Conservation (phyloP, 768 basidiomycete genomes). For the Pleurotus tuoliensis region DNA sequence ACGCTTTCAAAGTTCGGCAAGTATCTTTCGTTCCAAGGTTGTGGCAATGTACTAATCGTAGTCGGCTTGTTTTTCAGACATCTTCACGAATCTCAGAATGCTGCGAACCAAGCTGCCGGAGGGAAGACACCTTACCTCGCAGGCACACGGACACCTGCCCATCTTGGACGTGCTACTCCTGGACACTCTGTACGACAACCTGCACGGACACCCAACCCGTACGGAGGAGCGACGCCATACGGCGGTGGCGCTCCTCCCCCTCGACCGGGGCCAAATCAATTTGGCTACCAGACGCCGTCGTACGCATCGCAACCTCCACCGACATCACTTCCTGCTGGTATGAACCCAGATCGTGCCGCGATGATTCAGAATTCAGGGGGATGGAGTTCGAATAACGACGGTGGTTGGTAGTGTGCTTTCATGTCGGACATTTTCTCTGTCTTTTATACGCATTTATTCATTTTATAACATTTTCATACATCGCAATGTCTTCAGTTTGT, state of each 20-base stretch:
- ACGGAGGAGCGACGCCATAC: constrained; percentile 41
- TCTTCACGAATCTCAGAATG: constrained; percentile 71
- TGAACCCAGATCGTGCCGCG: constrained; percentile 66
- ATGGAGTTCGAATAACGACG: constrained; percentile 23
- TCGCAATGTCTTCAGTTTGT: not conserved
- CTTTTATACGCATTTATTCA: constrained; percentile 15
- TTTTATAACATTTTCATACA: constrained; percentile 11
- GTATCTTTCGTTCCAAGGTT: constrained; percentile 12
- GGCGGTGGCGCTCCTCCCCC: constrained; percentile 36
- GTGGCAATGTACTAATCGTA: not conserved
- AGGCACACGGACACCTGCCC: constrained; percentile 67
- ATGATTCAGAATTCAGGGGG: constrained; percentile 51
- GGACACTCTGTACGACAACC: constrained; percentile 75
- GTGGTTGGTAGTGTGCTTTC: constrained; percentile 6
- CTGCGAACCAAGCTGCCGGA: constrained; percentile 45
- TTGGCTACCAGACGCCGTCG: constrained; percentile 49
- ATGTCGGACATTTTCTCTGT: constrained; percentile 7
- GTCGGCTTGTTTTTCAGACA: constrained; percentile 42
- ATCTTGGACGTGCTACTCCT: constrained; percentile 76
- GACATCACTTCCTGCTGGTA: constrained; percentile 47
- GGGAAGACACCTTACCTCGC: constrained; percentile 81
- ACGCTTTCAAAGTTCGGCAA: constrained; percentile 92
- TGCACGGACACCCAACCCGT: constrained; percentile 79
- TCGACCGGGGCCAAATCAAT: constrained; percentile 28
- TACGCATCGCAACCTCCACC: constrained; percentile 35